Conservation (phyloP, 169 alveolate species). For the Plasmodium malariae region DNA sequence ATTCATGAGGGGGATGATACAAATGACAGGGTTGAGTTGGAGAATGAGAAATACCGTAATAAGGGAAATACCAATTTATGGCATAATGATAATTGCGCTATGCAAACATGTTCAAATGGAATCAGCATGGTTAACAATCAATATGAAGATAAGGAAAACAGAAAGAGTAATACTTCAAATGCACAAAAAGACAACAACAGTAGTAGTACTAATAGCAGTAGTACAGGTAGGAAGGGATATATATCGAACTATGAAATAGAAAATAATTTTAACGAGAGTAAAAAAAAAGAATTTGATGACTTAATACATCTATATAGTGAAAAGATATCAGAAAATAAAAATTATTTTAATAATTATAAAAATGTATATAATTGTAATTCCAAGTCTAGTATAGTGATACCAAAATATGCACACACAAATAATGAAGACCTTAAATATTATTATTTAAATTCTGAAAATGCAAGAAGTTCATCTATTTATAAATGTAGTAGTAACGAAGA, state of each 20-base stretch:
- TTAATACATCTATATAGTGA: conserved; percentile 18
- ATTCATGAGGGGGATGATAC: too few relatives aligned
- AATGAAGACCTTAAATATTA: neutral
- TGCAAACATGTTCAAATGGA: too few relatives aligned
- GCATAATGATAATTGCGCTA: too few relatives aligned
- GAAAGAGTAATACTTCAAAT: too few relatives aligned
- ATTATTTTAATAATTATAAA: neutral
- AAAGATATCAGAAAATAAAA: conserved; percentile 9
- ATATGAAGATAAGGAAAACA: too few relatives aligned
- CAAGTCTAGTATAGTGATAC: neutral
- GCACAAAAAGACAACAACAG: neutral
- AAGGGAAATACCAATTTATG: too few relatives aligned
- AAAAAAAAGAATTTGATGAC: conserved; percentile 20
- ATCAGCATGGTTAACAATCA: too few relatives aligned
- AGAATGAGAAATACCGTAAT: too few relatives aligned
- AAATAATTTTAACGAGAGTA: conserved; percentile 9
- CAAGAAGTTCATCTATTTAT: neutral
- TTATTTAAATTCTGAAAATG: neutral
- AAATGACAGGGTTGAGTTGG: too few relatives aligned
- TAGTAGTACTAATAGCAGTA: neutral
- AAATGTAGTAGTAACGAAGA: conserved; percentile 14
- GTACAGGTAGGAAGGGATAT: neutral
- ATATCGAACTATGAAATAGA: conserved; percentile 23
- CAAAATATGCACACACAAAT: neutral
- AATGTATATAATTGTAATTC: neutral